Evolutionary conservation across 257 asterid species (phyloP).

Genomic region (Apocynum venetum): DNA sequence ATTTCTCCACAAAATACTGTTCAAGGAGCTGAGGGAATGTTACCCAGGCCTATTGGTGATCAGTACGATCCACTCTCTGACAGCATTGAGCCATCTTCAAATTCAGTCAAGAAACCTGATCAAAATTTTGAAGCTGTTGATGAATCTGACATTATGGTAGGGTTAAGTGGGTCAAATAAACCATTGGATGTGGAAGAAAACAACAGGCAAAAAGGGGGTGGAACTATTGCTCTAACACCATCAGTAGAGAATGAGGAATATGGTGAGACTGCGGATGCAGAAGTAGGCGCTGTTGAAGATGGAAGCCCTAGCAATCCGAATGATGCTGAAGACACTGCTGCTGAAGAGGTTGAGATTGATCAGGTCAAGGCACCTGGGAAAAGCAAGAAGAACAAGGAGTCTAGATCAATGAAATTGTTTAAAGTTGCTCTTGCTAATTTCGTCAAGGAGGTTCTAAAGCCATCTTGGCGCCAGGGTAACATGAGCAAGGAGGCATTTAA

Average conservation of each 20-base stretch:
- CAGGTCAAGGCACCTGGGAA: constrained; percentile 61
- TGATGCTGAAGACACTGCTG: constrained; percentile 41
- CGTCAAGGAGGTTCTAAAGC: constrained; percentile 91
- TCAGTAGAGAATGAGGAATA: constrained; percentile 59
- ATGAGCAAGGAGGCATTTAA: constrained; percentile 99
- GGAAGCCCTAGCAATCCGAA: constrained; percentile 59
- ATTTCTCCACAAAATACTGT: constrained; percentile 35
- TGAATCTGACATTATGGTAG: constrained; percentile 50
- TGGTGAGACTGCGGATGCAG: constrained; percentile 89
- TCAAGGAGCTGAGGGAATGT: constrained; percentile 29
- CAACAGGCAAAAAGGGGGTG: constrained; percentile 38
- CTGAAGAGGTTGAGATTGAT: constrained; percentile 69
- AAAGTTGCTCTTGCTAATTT: constrained; percentile 74
- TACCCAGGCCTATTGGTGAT: constrained; percentile 41
- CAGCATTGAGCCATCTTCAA: constrained; percentile 73
- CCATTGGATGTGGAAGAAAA: constrained; percentile 39
- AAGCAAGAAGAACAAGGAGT: constrained; percentile 58
- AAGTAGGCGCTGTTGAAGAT: constrained; percentile 64
- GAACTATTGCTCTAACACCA: constrained; percentile 33
- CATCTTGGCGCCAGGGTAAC: constrained; percentile 98
- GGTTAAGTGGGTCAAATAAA: constrained; percentile 47
- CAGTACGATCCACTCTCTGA: constrained; percentile 89
- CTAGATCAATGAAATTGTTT: constrained; percentile 63
- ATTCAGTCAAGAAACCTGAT: constrained; percentile 36
- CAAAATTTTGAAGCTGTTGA: constrained; percentile 45